Percentiles rank a stretch among this genome's conserved stretches.
These are phyloP conservation scores for Candida sp. DNA, from an alignment of 1,139 yeast genomes.

Conservation along the genomic window DNA sequence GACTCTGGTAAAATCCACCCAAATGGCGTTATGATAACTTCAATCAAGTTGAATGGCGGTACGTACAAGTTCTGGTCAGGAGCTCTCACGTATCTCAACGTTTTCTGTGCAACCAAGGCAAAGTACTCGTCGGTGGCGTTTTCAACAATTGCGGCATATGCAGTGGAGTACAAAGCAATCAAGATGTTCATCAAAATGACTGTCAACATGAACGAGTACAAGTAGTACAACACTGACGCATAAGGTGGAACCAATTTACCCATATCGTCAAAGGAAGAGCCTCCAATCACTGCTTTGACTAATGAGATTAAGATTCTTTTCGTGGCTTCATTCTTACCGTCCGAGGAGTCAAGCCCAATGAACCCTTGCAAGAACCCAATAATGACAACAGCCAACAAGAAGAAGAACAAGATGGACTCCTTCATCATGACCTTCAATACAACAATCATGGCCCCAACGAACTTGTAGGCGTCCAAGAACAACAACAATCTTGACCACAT, in stretches of 20 bases:
- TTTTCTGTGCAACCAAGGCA: slow-evolving; percentile 85
- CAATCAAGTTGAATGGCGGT: slow-evolving; percentile 84
- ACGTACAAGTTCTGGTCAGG: slow-evolving; percentile 88
- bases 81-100: slow-evolving; percentile 82
- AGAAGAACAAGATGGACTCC: slow-evolving; percentile 82
- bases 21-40: slow-evolving; percentile 48
- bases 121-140: slow-evolving; percentile 76
- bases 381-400: slow-evolving; percentile 69
- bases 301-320: slow-evolving; percentile 64
- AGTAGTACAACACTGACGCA: slow-evolving; percentile 76
- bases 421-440: slow-evolving; percentile 87
- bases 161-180: slow-evolving; percentile 84
- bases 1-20: slow-evolving; percentile 28
- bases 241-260: slow-evolving; percentile 82
- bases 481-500: slow-evolving; percentile 84
- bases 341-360: slow-evolving; percentile 85
- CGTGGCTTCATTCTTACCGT: slow-evolving; percentile 82
- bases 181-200: slow-evolving; percentile 80
- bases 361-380: slow-evolving; percentile 88
- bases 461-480: slow-evolving; percentile 77
- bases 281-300: slow-evolving; percentile 73
- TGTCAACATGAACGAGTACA: slow-evolving; percentile 74
- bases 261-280: slow-evolving; percentile 73
- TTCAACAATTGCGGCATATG: slow-evolving; percentile 80
- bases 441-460: slow-evolving; percentile 90